Percentiles rank a stretch among this genome's conserved stretches.
These are phyloP conservation scores for Coemansia sp. DNA, from an alignment of 192 early-diverging fungal species.

Conservation along the genomic window DNA sequence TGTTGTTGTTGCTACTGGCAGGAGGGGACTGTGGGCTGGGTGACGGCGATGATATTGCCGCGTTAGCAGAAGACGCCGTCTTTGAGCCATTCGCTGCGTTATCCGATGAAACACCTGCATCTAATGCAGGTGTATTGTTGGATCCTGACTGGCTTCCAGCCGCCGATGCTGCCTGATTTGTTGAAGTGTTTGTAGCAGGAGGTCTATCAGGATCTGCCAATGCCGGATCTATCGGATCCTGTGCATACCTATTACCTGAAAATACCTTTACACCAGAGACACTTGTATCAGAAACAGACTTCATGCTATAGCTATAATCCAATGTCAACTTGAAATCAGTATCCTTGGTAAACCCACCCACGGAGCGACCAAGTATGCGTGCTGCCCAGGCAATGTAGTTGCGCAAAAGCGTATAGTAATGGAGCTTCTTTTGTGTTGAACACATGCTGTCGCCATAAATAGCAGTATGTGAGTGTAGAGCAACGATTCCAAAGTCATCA, in stretches of 20 bases:
- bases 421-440: constrained; percentile 20
- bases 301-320: constrained; percentile 18
- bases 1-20: background rate
- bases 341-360: constrained; percentile 27
- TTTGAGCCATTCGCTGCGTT: too few species aligned
- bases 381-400: constrained; percentile 46
- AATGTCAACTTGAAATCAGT: constrained; percentile 14
- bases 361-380: constrained; percentile 9
- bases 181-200: too few species aligned
- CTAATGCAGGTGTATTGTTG: too few species aligned
- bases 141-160: too few species aligned
- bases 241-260: constrained; percentile 22
- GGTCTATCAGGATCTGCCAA: constrained; percentile 2
- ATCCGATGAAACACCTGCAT: too few species aligned
- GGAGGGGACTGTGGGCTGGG: too few species aligned
- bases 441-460: constrained; percentile 35
- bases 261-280: constrained; percentile 21
- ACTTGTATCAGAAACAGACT: background rate
- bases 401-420: constrained; percentile 41
- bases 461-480: constrained; percentile 33
- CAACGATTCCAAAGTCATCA: constrained; percentile 17
- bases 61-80: too few species aligned
- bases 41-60: too few species aligned
- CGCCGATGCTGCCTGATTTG: too few species aligned
- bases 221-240: constrained; percentile 14